These are phyloP conservation scores for Syzygium aqueum DNA, from an alignment of 345 rosid genomes.

Conservation along the genomic window DNA sequence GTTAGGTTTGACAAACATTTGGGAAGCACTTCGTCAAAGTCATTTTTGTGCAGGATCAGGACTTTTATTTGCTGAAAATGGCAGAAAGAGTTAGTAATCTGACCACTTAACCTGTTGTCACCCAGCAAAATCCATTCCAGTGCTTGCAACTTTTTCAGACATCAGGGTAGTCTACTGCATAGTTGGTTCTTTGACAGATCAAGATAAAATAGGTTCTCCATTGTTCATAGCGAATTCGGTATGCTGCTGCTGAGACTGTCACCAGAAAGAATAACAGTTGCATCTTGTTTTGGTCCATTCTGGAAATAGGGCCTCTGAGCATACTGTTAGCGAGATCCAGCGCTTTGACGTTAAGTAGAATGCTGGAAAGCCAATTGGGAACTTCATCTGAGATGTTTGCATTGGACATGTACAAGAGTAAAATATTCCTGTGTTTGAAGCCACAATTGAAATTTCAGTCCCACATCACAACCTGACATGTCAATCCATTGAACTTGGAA, in stretches of 20 bases:
- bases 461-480: fast-evolving
- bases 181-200: neutral
- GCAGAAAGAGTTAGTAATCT: neutral
- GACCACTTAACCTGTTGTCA: neutral
- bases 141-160: neutral
- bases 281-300: neutral
- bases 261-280: neutral
- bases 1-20: neutral
- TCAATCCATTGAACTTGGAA: neutral
- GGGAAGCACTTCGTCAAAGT: neutral
- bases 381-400: neutral
- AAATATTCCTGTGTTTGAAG: neutral
- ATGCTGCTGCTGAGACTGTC: neutral
- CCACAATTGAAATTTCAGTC: neutral
- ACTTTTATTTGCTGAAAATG: fast-evolving
- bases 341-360: fast-evolving
- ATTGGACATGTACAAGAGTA: fast-evolving
- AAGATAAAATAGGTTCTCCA: fast-evolving
- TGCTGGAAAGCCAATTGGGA: neutral
- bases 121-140: fast-evolving
- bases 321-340: fast-evolving
- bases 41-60: neutral
- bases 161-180: neutral
- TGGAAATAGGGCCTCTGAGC: neutral
- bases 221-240: neutral